A percentile compares a stretch with the other conserved stretches of the same genome.
phyloP scores from a whole-genome alignment of 805 yeast species.

The Brettanomyces anomalus region DNA sequence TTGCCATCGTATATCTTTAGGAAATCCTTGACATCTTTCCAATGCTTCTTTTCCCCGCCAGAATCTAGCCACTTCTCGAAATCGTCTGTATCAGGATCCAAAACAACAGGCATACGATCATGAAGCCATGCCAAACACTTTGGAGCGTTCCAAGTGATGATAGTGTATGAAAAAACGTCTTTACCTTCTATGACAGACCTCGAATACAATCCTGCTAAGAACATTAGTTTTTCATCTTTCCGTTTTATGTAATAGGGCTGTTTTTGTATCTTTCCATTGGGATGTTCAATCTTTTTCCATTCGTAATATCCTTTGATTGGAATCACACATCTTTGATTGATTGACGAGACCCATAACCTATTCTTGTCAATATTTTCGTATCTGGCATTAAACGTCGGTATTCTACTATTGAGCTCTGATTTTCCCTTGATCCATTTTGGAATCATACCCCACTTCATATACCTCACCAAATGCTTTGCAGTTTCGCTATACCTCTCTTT shows the following conservation, averaged over 20 bases:
- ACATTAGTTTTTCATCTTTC: slow-evolving; percentile 43
- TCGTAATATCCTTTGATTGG: slow-evolving; percentile 84
- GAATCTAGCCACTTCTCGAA: slow-evolving; percentile 62
- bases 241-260: slow-evolving; percentile 60
- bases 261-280: slow-evolving; percentile 30
- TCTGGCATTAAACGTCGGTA: slow-evolving; percentile 66
- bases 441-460: slow-evolving; percentile 76
- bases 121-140: slow-evolving; percentile 61
- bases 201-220: slow-evolving; percentile 51
- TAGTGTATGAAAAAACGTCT: slow-evolving; percentile 44
- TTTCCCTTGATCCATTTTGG: slow-evolving; percentile 52
- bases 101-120: slow-evolving; percentile 65
- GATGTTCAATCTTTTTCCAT: slow-evolving; percentile 38
- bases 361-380: slow-evolving; percentile 48
- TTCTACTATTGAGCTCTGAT: slow-evolving; percentile 25
- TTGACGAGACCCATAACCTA: slow-evolving; percentile 48
- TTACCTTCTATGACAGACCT: slow-evolving; percentile 20
- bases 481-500: slow-evolving; percentile 4
- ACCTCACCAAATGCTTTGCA: slow-evolving; percentile 25
- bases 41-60: slow-evolving; percentile 24
- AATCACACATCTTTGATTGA: slow-evolving; percentile 55
- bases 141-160: slow-evolving; percentile 68
- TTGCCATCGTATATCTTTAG: slow-evolving; percentile 30
- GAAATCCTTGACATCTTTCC: slow-evolving; percentile 28
- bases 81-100: slow-evolving; percentile 47